Percentiles rank a stretch among this genome's conserved stretches.
phyloP scores from a whole-genome alignment of 768 basidiomycete species.

The Pisolithus orientalis region DNA sequence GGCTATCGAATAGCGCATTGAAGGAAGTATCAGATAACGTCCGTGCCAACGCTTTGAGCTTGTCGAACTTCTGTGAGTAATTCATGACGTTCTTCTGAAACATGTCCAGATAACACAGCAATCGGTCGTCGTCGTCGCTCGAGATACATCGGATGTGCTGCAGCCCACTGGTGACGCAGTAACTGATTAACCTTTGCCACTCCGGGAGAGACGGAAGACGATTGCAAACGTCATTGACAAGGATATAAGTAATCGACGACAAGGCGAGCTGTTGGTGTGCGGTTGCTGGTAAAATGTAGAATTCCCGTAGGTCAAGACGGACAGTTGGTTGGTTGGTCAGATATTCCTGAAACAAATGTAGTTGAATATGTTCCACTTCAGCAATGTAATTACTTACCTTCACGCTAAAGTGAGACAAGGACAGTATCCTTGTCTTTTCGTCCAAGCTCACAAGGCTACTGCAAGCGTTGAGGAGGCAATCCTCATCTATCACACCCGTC shows the following conservation, averaged over 20 bases:
- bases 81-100: not conserved
- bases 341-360: constrained; percentile 8
- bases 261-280: not conserved
- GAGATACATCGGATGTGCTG: not conserved
- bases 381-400: constrained; percentile 4
- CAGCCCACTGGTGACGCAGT: not conserved
- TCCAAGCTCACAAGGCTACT: constrained; percentile 12
- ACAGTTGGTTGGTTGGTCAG: constrained; percentile 2
- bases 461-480: constrained; percentile 9
- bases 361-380: not conserved
- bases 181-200: not conserved
- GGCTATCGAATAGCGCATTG: not conserved
- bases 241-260: not conserved
- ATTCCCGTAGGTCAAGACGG: constrained; percentile 1
- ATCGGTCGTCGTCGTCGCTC: not conserved
- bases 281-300: not conserved
- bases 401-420: constrained; percentile 19
- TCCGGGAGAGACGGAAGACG: not conserved
- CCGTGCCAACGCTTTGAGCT: not conserved
- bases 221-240: not conserved
- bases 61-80: not conserved
- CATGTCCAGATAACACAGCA: not conserved
- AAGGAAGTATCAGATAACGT: not conserved
- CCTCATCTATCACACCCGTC: constrained; percentile 2
- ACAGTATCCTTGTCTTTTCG: constrained; percentile 4